Evolutionary conservation across 768 basidiomycete species (phyloP), one percentile per base, ranked within the genome.

Genomic region (Collybia mongolica): DNA sequence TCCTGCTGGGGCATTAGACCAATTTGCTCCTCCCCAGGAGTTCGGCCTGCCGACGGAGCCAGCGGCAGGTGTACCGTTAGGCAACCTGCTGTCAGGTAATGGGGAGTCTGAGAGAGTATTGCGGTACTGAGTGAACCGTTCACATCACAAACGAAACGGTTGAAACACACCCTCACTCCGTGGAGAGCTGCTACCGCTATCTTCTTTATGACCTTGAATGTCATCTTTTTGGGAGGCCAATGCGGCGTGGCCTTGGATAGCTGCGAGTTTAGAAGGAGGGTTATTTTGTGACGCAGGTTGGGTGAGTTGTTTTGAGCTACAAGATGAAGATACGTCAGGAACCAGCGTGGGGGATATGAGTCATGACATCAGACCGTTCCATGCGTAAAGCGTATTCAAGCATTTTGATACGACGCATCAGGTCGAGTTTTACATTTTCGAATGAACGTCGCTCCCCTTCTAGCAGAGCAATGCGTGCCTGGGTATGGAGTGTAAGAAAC

Each of bases 401-500:
- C 96, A 99, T 97, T 82, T 97, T 97, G 58, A 98, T 97, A 52
- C 97, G 84, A 54, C 95, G 84, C 81, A 95, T 87, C 28, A 98
- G 78, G 71, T 98, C 97, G 54, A 94, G 80, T 70, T 97, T 93
- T 54, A 96, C 84, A 67, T 98, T 98, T 70, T 99, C 97, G 59
- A 95, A 96, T 0, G 94, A 97, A 55, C 96, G 83, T 51, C 94
- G 86, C 67, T 98, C 95, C 48, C 97, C 97, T 67, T 99, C 97
- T 48, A 99, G 81, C 40, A 98, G 81, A 18, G 97, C 97, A 59
- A 99, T 98, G 46, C 97, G 86, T 47, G 96, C 96, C 93, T 96
- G 62, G 5, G 54, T 58, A 55, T 44, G 46, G 46, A 28, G 49
- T 48, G 60, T 65, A 56, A 65, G 56, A 66, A 53, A 69, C 61